Conservation (phyloP, 2,329 filamentous ascomycete genomes). For the Fusarium scirpi region DNA sequence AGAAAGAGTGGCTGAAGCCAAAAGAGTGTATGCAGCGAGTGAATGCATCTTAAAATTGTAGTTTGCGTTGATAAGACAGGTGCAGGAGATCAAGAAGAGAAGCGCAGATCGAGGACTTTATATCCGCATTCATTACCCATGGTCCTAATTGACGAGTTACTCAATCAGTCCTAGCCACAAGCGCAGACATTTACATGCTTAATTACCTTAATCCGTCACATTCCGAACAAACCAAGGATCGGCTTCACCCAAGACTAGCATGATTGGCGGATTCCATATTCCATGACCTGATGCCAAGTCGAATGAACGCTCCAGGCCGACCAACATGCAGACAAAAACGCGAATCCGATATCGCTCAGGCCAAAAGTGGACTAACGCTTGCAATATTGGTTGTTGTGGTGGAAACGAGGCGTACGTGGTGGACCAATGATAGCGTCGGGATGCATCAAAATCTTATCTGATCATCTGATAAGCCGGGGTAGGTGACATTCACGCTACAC, state of each 20-base stretch:
- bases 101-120: background rate
- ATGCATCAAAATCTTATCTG: constrained; percentile 45
- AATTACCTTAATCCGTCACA: background rate
- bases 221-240: background rate
- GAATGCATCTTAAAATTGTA: constrained; percentile 33
- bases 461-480: constrained; percentile 45
- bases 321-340: background rate
- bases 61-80: background rate
- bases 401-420: background rate
- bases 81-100: background rate
- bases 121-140: background rate
- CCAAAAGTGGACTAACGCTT: background rate
- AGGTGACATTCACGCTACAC: constrained; percentile 8
- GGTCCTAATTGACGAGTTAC: background rate
- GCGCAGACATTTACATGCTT: background rate
- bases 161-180: background rate
- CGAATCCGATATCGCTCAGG: constrained; percentile 28
- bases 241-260: accelerated
- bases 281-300: constrained; percentile 37
- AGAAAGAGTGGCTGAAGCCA: constrained; percentile 35
- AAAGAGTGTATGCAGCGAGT: constrained; percentile 31
- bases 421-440: constrained; percentile 13
- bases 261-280: background rate
- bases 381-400: background rate
- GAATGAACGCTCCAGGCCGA: constrained; percentile 4